Base-by-base conservation (phyloP, 2,329 filamentous ascomycete species). In the Arthrobotrys pseudoclavata region DNA sequence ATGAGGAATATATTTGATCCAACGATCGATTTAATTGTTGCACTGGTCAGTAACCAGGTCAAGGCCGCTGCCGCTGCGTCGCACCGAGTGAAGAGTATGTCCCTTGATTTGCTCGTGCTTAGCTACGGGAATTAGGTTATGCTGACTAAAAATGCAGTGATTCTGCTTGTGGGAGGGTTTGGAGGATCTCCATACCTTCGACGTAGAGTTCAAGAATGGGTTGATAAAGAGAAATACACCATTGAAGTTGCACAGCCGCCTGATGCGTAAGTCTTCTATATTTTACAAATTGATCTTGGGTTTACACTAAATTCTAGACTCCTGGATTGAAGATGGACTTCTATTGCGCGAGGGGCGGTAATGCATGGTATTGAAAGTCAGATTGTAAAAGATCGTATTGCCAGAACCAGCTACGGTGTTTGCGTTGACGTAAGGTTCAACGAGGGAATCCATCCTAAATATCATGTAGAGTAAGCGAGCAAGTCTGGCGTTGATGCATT, bases 1-100 rank as follows among this genome's bases (percentile, higher is more conserved):
- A 42, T 68, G 50, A n/a, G 31, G 20, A 26, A 57, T 42, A 68
- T 68, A 29, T 68, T 68, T 47, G 64, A 68, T 34, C 64, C 64
- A n/a, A 68, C 64, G 1, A 68, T 68, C 18, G 48, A 55, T 15
- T 68, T 12, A 5, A 68, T 68, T n/a, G 15, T 68, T 13, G 13
- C 18, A 10, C 34, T 55, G 2, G 60, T 68, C 0, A 47, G 24
- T 10, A 31, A 20, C 34, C 64, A 68, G 13, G 34, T 68, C 13
- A 52, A 26, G 34, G 13, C 37, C 0, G 64, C 64, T 18, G n/a
- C 18, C 7, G 29, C 2, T 5, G 34, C 10, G 7, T 22, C n/a
- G 10, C 48, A 68, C 5, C 34, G 34, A 42, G 15, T 68, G 5
- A 68, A 68, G 26, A 57, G 64, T 68, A 68, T 29, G 45, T 24